Evolutionary conservation across 1,284 basidiomycete species (phyloP).

Genomic region (Apiotrichum brassicae): DNA sequence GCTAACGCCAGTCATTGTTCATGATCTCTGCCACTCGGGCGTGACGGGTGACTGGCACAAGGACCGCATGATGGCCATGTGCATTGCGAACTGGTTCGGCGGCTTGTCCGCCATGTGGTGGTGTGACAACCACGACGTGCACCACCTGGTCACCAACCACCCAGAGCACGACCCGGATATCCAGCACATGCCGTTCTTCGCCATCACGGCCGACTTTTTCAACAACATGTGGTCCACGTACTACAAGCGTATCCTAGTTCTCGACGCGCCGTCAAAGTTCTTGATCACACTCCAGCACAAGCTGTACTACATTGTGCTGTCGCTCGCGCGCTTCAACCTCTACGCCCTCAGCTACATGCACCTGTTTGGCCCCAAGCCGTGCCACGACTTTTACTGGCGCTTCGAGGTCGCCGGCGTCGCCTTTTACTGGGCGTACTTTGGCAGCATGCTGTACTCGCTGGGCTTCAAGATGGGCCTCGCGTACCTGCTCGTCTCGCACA

Average conservation of each 20-base stretch:
- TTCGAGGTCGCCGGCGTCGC: conserved; percentile 50
- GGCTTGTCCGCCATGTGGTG: conserved; percentile 96
- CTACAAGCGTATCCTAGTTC: conserved; percentile 79
- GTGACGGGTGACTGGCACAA: conserved; percentile 79
- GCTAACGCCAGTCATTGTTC: no score
- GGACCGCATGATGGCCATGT: conserved; percentile 73
- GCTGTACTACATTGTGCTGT: conserved; percentile 87
- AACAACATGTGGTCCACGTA: conserved; percentile 84
- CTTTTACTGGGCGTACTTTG: conserved; percentile 54
- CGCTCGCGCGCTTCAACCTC: conserved; percentile 91
- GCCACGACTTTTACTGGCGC: conserved; percentile 40
- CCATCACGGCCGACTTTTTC: conserved; percentile 83
- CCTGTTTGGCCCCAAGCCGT: conserved; percentile 52
- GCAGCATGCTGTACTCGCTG: conserved; percentile 46
- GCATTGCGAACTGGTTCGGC: conserved; percentile 70
- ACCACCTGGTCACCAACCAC: conserved; percentile 95
- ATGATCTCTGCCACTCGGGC: conserved; percentile 87
- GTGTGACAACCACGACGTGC: conserved; percentile 95
- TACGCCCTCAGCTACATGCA: conserved; percentile 81
- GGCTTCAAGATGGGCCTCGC: conserved; percentile 47
- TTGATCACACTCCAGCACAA: conserved; percentile 79
- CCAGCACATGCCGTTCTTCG: conserved; percentile 93
- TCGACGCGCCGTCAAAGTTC: conserved; percentile 64
- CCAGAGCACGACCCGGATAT: conserved; percentile 88
- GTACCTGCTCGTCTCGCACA: conserved; percentile 52